Evolutionary conservation across 1,284 basidiomycete genomes (phyloP), one percentile per base, ranked within the genome.

Genomic region (Ganoderma lucidum): DNA sequence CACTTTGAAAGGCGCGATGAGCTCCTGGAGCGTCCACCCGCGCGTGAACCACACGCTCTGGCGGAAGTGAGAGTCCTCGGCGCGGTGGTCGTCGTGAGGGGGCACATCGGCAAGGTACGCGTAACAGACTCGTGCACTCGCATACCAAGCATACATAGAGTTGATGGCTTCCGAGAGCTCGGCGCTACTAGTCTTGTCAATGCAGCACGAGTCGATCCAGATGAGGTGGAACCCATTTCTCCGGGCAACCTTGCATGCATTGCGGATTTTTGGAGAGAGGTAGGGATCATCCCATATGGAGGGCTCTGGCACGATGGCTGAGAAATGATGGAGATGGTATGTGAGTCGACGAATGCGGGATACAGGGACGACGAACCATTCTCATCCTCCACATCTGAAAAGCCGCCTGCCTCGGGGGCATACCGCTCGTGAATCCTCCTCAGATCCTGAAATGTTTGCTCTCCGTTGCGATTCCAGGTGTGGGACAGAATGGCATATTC

Each of bases 81-180:
- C 28, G 12, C 23, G n/a, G 14, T 15, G 59, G 14, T 61, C 23
- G 10, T 62, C 42, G 2, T 45, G 41, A 14, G 28, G 28, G 9
- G 42, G 30, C 0, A 55, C 63, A 10, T 56, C 63, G 10, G n/a
- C 37, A 37, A 64, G 63, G 15, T 37, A 64, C 2, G 51, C 63
- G 15, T 53, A 53, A 6, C 51, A 56, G 19, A 55, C 51, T 8
- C 10, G 19, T 10, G 63, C 19, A 3, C 17, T 6, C 3, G 19
- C 63, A 39, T 64, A 64, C 63, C 63, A 64, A 12, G 10, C 32
- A 17, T 58, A 58, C 56, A 58, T 65, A 0, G 68, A 69, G 56
- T 66, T 66, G 62, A 66, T 64, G 28, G 69, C 62, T 23, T 70
- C 69, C 19, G 62, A 70, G n/a, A 70, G 58, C 65, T 70, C 69